Conservation (phyloP, 1,139 yeast genomes). For the Yamadazyma dendronema region DNA sequence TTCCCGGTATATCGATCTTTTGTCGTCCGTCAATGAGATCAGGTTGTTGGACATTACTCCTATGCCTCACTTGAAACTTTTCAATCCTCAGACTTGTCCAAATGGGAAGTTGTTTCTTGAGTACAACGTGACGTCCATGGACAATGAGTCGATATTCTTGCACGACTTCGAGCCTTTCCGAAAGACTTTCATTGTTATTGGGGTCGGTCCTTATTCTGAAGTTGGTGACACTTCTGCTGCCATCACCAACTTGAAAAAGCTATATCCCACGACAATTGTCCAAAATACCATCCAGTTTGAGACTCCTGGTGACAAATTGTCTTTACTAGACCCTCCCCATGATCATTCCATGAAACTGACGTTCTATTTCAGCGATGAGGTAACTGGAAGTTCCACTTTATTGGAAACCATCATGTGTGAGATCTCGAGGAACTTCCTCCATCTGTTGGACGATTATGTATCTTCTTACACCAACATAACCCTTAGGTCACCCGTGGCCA, state of each 20-base stretch:
- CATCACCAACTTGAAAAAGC: slow-evolving; percentile 16
- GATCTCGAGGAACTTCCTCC: slow-evolving; percentile 61
- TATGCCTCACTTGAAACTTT: slow-evolving; percentile 50
- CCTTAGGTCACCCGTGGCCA: slow-evolving; percentile 68
- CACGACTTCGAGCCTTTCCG: slow-evolving; percentile 90
- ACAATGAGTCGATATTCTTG: slow-evolving; percentile 59
- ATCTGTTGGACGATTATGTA: slow-evolving; percentile 65
- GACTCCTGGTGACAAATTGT: slow-evolving; percentile 33
- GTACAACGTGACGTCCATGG: slow-evolving; percentile 48
- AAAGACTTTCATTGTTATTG: slow-evolving; percentile 68
- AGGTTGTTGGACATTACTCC: slow-evolving; percentile 75
- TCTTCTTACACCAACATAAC: slow-evolving; percentile 70
- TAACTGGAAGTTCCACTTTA: slow-evolving; percentile 16
- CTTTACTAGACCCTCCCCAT: slow-evolving; percentile 16
- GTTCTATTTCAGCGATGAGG: slow-evolving; percentile 24
- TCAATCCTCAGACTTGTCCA: slow-evolving; percentile 86
- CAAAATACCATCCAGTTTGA: slow-evolving; percentile 64
- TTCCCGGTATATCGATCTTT: slow-evolving; percentile 38
- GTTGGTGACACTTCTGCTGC: slow-evolving; percentile 12
- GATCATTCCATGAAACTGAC: slow-evolving; percentile 22
- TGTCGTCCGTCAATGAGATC: slow-evolving; percentile 58
- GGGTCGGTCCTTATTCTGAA: slow-evolving; percentile 48
- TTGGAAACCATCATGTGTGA: slow-evolving; percentile 76
- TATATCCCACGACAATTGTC: slow-evolving; percentile 59
- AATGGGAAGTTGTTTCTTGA: slow-evolving; percentile 68